Evolutionary conservation across 441 rosid genomes (phyloP).

Genomic region (Pelargonium myrrhifolium): DNA sequence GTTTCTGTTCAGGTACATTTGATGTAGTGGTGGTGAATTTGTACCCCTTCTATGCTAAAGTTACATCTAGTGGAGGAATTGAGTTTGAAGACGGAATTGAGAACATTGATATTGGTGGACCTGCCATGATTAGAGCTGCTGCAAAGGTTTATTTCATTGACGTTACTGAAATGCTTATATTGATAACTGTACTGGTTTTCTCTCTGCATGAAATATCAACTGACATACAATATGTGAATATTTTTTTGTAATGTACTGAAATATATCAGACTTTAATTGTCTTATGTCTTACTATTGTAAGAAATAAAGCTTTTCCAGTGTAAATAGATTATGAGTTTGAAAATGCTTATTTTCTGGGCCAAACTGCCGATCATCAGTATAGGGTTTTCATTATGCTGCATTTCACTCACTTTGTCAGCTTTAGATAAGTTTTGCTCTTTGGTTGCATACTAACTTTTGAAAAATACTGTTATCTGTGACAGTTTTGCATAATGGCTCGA

Average conservation of each 20-base stretch:
- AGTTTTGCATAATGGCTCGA: too few relatives aligned
- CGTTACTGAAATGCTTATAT: not conserved
- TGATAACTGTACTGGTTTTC: not conserved
- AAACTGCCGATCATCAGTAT: not conserved
- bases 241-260: not conserved
- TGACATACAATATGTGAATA: too few relatives aligned
- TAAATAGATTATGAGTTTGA: not conserved
- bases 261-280: not conserved
- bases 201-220: too few relatives aligned
- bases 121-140: conserved; percentile 90
- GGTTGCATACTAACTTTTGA: too few relatives aligned
- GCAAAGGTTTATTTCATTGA: conserved; percentile 51
- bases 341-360: not conserved
- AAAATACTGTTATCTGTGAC: too few relatives aligned
- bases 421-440: too few relatives aligned
- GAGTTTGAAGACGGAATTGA: conserved; percentile 82
- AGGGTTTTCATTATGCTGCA: not conserved
- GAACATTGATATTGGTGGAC: conserved; percentile 92
- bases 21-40: conserved; percentile 86
- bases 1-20: conserved; percentile 53
- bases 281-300: not conserved
- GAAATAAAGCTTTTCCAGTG: not conserved
- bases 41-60: conserved; percentile 82
- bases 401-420: too few relatives aligned
- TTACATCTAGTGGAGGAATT: conserved; percentile 56